These are phyloP conservation scores for Aspergillus steynii DNA, from an alignment of 495 filamentous ascomycete genomes.

Conservation along the genomic window DNA sequence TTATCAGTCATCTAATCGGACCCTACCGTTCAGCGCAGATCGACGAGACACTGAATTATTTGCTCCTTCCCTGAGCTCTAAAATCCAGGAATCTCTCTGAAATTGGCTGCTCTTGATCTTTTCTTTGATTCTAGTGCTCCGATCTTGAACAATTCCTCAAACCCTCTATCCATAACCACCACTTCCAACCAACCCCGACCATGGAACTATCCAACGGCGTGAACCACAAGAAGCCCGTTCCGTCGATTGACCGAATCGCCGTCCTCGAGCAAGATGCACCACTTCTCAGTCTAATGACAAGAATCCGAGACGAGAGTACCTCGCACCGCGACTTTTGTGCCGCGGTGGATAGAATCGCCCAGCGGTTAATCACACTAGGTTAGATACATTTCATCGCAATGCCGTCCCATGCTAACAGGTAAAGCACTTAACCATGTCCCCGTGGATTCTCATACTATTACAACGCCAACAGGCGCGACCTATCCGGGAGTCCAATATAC, in stretches of 20 bases:
- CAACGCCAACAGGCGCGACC: constrained; percentile 11
- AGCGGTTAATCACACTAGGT: constrained; percentile 15
- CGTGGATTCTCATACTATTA: constrained; percentile 10
- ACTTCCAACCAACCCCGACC: background rate
- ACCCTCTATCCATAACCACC: background rate
- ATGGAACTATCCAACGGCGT: background rate
- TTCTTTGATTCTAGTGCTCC: background rate
- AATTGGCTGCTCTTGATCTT: background rate
- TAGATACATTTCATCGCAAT: too few species aligned
- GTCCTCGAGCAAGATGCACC: constrained; percentile 18
- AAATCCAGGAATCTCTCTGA: background rate
- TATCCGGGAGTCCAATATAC: constrained; percentile 14
- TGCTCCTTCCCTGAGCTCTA: background rate
- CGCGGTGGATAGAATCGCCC: constrained; percentile 18
- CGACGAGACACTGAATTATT: too few species aligned
- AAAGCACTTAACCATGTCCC: constrained; percentile 20
- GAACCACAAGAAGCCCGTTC: background rate
- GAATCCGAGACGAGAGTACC: constrained; percentile 18
- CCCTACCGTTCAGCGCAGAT: background rate
- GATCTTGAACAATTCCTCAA: background rate
- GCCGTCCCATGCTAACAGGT: background rate
- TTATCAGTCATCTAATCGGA: background rate
- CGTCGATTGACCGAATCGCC: constrained; percentile 5
- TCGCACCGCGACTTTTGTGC: constrained; percentile 13
- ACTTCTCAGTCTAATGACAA: constrained; percentile 22